Base-by-base conservation (phyloP, 352 stramenopile species). In the Pseudoperonospora humuli region DNA sequence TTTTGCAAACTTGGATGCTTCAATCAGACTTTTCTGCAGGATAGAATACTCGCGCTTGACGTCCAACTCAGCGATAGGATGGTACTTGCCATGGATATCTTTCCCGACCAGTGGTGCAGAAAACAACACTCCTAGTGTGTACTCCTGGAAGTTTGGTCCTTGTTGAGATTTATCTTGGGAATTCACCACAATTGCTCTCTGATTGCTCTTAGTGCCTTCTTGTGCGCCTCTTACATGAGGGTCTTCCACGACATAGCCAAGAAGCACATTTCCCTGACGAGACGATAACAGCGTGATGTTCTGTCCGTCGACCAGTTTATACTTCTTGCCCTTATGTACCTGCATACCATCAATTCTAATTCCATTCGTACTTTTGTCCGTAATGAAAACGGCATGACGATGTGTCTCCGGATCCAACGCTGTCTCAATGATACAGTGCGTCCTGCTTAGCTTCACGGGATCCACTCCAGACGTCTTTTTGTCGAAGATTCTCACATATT, bases 101-200 rank as follows among this genome's bases (percentile, higher is more conserved):
- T 87, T 88, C 19, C 86, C 93, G 3, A 96, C 93, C 13, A 98
- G 60, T 3, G 93, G 93, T 1, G 86, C 83, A 3, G 92, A 95
- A 50, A 98, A 97, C 19, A 98, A 53, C n/a, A 97, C 88, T 13
- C 85, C 87, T 6, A 97, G 76, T 7, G 77, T 93, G 39, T 95
- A 80, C 37, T 87, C 70, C 28, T 84, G 71, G 0, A 79, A 45
- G n/a, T 79, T 70, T 1, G 71, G 67, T 8, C 60, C 60, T 15
- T 74, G 58, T 45, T 84, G 71, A 0, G 71, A 83, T 14, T 64
- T 65, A 20, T 84, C 67, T 17, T 74, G 64, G 5, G 59, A 77
- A 6, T 82, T 62, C 0, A 48, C 39, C 1, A 54, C 18, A 8
- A 34, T 25, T 13, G 21, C 14, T 11, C 14, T 31, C 6, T 54